A percentile compares a stretch with the other conserved stretches of the same genome.
These are phyloP conservation scores for Rhinocladiella similis DNA, from an alignment of 2,329 filamentous ascomycete genomes.

Conservation along the genomic window DNA sequence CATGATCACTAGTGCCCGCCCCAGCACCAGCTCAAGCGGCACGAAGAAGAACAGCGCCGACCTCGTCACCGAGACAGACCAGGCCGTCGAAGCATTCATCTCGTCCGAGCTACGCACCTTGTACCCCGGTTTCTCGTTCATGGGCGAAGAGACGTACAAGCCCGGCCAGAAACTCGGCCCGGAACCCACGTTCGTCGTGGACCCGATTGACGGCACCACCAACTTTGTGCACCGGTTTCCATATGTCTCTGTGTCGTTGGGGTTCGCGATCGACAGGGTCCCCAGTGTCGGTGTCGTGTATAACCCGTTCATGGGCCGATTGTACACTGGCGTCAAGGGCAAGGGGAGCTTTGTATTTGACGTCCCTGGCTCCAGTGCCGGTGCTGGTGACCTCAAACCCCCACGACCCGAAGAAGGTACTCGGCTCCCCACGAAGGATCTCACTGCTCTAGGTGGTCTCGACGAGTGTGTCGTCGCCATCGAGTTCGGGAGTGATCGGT, in stretches of 20 bases:
- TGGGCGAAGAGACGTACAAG: constrained; percentile 62
- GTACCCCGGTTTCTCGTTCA: constrained; percentile 54
- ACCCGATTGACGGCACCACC: constrained; percentile 65
- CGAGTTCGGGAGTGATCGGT: constrained; percentile 62
- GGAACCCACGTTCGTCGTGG: constrained; percentile 61
- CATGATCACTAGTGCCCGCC: constrained; percentile 45
- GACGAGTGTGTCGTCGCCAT: constrained; percentile 55
- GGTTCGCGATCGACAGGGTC: constrained; percentile 51
- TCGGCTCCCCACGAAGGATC: constrained; percentile 48
- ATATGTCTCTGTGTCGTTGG: constrained; percentile 60
- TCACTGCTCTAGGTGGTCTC: constrained; percentile 50
- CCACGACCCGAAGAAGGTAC: constrained; percentile 1
- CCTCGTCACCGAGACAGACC: constrained; percentile 64
- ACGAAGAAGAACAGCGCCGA: constrained; percentile 57
- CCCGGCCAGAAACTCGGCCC: constrained; percentile 52
- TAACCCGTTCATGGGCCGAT: constrained; percentile 58
- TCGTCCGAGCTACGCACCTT: constrained; percentile 50
- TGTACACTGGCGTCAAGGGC: constrained; percentile 59
- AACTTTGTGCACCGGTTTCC: constrained; percentile 65
- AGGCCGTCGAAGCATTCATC: constrained; percentile 60
- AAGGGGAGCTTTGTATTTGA: constrained; percentile 51
- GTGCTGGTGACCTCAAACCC: no score
- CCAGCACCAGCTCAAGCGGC: constrained; percentile 35
- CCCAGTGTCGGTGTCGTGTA: constrained; percentile 61
- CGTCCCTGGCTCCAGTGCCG: constrained; percentile 8